Base-by-base conservation (phyloP, 495 filamentous ascomycete species). In the Chlorociboria aeruginascens region DNA sequence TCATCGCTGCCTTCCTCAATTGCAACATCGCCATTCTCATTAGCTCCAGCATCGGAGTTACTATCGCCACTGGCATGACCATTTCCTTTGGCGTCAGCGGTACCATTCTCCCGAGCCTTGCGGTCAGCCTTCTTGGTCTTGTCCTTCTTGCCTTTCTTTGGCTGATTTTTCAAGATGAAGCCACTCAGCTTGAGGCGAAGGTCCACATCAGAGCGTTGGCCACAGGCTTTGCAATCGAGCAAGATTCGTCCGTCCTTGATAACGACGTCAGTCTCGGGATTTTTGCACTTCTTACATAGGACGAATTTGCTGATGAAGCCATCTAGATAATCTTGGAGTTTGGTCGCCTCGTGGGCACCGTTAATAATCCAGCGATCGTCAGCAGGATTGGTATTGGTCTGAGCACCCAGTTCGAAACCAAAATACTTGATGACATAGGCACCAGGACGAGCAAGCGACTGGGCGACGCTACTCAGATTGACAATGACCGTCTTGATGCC, bases 331-430 rank as follows among this genome's bases (percentile, higher is more conserved):
- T 96, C 92, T 72, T 98, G 92, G 17, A 98, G 85, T 77, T 98
- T 98, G 63, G 72, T 60, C 49, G 92, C 81, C 53, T 98, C 92
- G 66, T 98, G 92, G 52, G 92, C 87, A 66, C 92, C 92, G 69
- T 98, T 98, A 75, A 98, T 96, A 70, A 98, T 98, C 86, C 93
- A 98, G 59, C 92, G 92, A 65, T 98, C 92, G 68, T 98, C 92
- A 32, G 85, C 76, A 45, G 92, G 92, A 66, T 95, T 92, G 52
- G 83, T 89, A 66, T 95, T 98, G 70, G 93, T 95, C 70, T 97
- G 92, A 48, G 92, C 92, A 60, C 92, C 92, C 14, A 98, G 80
- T 68, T 98, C 92, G 61, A 98, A 98, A 51, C 93, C 92, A 63
- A 98, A 98, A 75, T 95, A 98, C 72, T 98, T 98, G 81, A 98